Conservation (phyloP, 1,284 basidiomycete genomes). For the Ustilago shanxiensis region DNA sequence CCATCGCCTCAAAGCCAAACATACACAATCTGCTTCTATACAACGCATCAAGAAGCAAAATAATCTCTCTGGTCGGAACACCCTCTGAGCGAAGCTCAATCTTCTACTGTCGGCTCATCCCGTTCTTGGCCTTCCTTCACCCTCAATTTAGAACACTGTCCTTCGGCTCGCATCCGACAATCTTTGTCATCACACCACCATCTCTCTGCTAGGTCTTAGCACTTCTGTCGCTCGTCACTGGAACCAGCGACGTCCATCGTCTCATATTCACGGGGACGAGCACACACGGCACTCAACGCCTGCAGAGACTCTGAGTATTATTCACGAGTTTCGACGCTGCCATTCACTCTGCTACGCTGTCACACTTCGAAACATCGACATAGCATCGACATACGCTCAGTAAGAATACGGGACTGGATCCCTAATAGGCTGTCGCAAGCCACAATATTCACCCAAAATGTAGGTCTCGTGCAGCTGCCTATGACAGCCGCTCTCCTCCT, state of each 20-base stretch:
- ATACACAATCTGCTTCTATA: background rate
- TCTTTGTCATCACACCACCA: background rate
- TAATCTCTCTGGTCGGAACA: background rate
- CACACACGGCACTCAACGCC: background rate
- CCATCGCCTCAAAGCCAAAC: background rate
- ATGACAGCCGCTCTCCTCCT: too few relatives aligned
- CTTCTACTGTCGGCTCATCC: background rate
- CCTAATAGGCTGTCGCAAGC: constrained; percentile 2
- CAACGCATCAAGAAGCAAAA: constrained; percentile 1
- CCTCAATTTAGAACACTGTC: background rate
- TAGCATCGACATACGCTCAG: too few relatives aligned
- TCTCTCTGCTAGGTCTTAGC: background rate
- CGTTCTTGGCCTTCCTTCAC: background rate
- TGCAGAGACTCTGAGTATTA: background rate
- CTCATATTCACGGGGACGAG: background rate
- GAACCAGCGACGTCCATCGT: background rate
- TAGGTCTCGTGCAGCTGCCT: background rate
- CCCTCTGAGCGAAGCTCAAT: background rate
- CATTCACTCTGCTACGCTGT: background rate
- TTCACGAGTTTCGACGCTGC: background rate
- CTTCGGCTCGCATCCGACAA: background rate
- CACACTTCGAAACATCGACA: too few relatives aligned
- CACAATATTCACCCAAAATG: constrained; percentile 16
- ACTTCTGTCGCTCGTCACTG: background rate
- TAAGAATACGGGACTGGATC: background rate